Evolutionary conservation across 2,329 filamentous ascomycete species (phyloP).

Genomic region (Talaromyces sp.): DNA sequence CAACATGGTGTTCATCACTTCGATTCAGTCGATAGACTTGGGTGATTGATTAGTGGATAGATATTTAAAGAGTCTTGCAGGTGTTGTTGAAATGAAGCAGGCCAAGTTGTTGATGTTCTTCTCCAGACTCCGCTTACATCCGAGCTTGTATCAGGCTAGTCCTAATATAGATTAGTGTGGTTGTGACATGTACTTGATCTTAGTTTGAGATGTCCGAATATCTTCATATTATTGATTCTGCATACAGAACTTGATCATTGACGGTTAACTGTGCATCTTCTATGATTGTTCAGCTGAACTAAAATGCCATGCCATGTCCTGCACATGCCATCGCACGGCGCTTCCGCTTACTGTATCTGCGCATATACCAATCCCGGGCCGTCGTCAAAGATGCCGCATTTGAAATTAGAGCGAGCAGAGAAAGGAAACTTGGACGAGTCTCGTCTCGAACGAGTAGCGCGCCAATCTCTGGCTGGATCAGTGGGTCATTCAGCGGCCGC

Average conservation of each 20-base stretch:
- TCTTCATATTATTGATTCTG: no score
- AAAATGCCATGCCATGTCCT: not conserved
- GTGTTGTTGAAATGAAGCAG: not conserved
- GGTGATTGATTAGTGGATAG: not conserved
- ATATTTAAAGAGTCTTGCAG: not conserved
- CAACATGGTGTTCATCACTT: not conserved
- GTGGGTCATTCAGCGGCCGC: not conserved
- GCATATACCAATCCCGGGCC: not conserved
- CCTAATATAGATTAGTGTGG: not conserved
- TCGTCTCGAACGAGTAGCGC: not conserved
- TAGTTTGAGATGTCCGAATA: not conserved
- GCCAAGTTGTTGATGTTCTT: not conserved
- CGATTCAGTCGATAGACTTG: not conserved
- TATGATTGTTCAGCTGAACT: not conserved
- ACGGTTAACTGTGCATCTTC: not conserved
- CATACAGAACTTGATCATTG: not conserved
- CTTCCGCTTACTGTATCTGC: not conserved
- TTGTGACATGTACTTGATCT: not conserved
- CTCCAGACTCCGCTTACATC: conserved; percentile 3
- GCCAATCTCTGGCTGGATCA: not conserved
- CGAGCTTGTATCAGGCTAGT: not conserved
- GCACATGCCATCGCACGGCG: not conserved
- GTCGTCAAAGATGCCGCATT: not conserved
- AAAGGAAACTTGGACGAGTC: not conserved
- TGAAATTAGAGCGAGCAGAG: not conserved